A percentile compares a stretch with the other conserved stretches of the same genome.
Conservation (phyloP, 2,329 filamentous ascomycete species). For the Scedosporium aurantiacum region DNA sequence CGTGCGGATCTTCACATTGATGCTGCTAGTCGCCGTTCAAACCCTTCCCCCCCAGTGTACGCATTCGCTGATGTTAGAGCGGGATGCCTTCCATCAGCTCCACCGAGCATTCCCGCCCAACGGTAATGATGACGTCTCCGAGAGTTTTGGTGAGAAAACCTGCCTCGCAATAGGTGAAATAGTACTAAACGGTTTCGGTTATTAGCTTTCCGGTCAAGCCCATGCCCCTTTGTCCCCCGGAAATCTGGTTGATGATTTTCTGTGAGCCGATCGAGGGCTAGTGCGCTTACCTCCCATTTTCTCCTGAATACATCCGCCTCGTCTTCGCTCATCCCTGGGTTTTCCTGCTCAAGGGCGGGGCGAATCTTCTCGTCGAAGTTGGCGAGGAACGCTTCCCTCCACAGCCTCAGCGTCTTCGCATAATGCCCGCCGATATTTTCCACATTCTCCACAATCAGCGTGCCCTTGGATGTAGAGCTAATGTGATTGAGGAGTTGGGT, state of each 20-base stretch:
- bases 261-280: background rate
- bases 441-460: slow-evolving; percentile 54
- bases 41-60: too few relatives aligned
- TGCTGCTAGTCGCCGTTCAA: too few relatives aligned
- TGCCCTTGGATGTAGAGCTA: slow-evolving; percentile 45
- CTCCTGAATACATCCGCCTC: slow-evolving; percentile 56
- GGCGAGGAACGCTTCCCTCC: slow-evolving; percentile 54
- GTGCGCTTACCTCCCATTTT: slow-evolving; percentile 53
- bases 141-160: slow-evolving; percentile 62
- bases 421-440: slow-evolving; percentile 69
- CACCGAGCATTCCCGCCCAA: slow-evolving; percentile 51
- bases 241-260: background rate
- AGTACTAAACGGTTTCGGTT: slow-evolving; percentile 39
- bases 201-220: slow-evolving; percentile 8
- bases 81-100: slow-evolving; percentile 63
- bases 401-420: slow-evolving; percentile 55
- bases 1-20: background rate
- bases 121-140: slow-evolving; percentile 62
- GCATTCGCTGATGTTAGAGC: slow-evolving; percentile 28
- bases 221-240: background rate
- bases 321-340: slow-evolving; percentile 46
- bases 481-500: slow-evolving; percentile 49
- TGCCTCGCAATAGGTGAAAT: slow-evolving; percentile 66
- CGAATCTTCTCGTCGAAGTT: slow-evolving; percentile 52
- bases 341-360: slow-evolving; percentile 46